Base-by-base conservation (phyloP, 75 land plant genomes). In the Larix kaempferi region DNA sequence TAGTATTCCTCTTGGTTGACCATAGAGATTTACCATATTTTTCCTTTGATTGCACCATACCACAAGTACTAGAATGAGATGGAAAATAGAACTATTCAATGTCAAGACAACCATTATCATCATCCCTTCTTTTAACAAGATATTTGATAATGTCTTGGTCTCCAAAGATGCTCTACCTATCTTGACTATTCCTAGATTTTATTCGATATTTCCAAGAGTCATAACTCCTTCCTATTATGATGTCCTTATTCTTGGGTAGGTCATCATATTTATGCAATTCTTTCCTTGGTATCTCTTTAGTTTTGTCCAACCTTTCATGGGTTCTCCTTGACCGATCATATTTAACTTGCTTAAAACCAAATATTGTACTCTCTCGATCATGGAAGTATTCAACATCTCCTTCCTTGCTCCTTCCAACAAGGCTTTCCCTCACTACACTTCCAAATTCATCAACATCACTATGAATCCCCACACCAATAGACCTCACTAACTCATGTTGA, bases 11-110 rank as follows among this genome's bases (percentile, higher is more conserved):
- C 33, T 29, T 29, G 1, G 33, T 29, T 29, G 33, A 29, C 33
- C 33, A 29, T 1, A 29, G 33, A 29, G 33, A 29, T 29, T 29
- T 29, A 0, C 33, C 33, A 29, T 0, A 29, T 29, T 29, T 1
- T 29, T 0, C 33, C 33, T 29, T 29, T 29, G 33, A 29, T 29
- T 1, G 1, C 1, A 29, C 33, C 33, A 29, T 75, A 61, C 84
- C 86, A 5, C 76, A 89, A 76, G 77, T 85, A 49, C 85, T 85
- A 10, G 79, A 81, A 41, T 93, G 93, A 71, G 95, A 88, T 11
- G 92, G 93, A 77, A 97, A 97, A 52, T 95, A 94, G 76, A 97
- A 97, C 19, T 92, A 95, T 37, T 79, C 91, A 82, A 91, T 80
- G 35, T 82, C 83, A 41, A 78, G 72, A 33, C 78, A 78, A 63